Conservation (phyloP, 2,329 filamentous ascomycete genomes). For the Botrytis hyacinthi region DNA sequence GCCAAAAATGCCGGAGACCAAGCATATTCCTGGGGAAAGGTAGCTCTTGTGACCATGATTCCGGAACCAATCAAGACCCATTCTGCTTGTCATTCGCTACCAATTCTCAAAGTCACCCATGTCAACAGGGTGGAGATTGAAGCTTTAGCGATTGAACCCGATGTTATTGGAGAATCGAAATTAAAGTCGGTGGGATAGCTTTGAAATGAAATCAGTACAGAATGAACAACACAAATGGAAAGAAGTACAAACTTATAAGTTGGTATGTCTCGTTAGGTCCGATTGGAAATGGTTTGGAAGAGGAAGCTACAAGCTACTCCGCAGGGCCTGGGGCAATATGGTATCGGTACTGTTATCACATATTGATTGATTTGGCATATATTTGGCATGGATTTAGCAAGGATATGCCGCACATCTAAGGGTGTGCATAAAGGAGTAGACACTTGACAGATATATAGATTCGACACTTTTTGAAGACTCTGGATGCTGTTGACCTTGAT, state of each 20-base stretch:
- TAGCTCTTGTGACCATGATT: constrained; percentile 11
- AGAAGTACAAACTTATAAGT: neutral
- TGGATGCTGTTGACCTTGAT: neutral
- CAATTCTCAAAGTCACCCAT: neutral
- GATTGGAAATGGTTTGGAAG: neutral
- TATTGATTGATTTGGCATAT: neutral
- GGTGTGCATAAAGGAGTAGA: neutral
- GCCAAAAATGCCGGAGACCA: neutral
- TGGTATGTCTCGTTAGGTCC: neutral
- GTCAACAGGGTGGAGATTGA: constrained; percentile 2
- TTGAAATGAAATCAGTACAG: neutral
- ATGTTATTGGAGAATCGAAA: neutral
- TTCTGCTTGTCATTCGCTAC: neutral
- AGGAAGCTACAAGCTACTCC: neutral
- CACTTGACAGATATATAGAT: neutral
- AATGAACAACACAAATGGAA: neutral
- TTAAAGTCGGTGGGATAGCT: too few relatives aligned
- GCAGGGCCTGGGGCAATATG: neutral
- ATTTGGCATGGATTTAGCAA: constrained; percentile 2
- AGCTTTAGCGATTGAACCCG: neutral
- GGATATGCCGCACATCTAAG: neutral
- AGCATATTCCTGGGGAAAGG: constrained; percentile 4
- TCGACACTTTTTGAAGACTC: neutral
- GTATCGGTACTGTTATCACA: neutral
- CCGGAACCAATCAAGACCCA: constrained; percentile 1